Evolutionary conservation across 1,284 basidiomycete species (phyloP).

Genomic region (Cystobasidium sp.): DNA sequence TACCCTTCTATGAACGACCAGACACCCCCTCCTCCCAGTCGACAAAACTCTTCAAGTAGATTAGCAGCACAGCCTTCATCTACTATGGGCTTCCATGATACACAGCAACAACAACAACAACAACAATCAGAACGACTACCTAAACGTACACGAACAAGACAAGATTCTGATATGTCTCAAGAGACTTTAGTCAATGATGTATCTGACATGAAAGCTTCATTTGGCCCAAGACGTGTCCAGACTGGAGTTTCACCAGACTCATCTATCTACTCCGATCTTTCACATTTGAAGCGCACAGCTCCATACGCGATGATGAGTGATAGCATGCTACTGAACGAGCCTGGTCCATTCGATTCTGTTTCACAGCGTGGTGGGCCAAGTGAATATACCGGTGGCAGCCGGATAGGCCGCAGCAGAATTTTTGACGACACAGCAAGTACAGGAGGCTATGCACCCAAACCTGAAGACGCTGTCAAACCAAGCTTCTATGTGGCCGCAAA

Average conservation of each 20-base stretch:
- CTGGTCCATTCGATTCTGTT: conserved; percentile 23
- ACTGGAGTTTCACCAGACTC: conserved; percentile 4
- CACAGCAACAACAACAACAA: conserved; percentile 5
- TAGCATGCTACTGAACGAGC: neutral
- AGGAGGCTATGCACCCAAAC: neutral
- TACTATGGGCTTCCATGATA: conserved; percentile 4
- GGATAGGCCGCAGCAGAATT: too few relatives aligned
- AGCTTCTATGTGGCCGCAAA: conserved; percentile 7
- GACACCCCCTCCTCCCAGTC: neutral
- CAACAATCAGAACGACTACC: neutral
- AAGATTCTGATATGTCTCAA: neutral
- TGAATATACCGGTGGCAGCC: too few relatives aligned
- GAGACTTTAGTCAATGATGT: neutral
- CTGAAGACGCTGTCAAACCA: neutral
- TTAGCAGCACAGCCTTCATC: neutral
- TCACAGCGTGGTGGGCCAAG: conserved; percentile 4
- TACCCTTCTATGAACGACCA: neutral
- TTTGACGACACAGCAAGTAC: too few relatives aligned
- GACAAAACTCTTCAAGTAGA: neutral
- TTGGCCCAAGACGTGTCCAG: neutral
- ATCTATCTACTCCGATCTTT: conserved; percentile 26
- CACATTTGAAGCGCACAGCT: conserved; percentile 20
- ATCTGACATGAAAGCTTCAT: neutral
- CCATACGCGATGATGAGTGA: conserved; percentile 32
- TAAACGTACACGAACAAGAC: neutral